Percentiles rank a stretch among this genome's conserved stretches.
phyloP scores from a whole-genome alignment of 495 filamentous ascomycete species.

The Clavariopsis aquatica region DNA sequence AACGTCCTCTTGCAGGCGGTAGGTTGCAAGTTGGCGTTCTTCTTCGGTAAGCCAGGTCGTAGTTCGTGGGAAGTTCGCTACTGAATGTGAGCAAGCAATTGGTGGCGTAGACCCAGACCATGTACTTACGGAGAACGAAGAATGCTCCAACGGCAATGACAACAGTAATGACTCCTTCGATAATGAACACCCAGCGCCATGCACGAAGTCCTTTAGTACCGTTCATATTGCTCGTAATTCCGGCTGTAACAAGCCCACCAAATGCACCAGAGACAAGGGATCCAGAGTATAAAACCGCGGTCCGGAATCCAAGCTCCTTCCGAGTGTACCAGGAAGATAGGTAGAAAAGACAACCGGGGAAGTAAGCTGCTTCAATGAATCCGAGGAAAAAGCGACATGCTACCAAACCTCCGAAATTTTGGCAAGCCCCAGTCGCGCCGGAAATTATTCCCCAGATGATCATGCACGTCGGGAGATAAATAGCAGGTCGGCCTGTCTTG shows the following conservation, averaged over 20 bases:
- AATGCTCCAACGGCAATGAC: constrained; percentile 55
- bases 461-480: constrained; percentile 50
- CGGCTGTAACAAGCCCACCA: constrained; percentile 46
- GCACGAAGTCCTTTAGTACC: constrained; percentile 50
- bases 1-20: constrained; percentile 75
- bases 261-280: constrained; percentile 47
- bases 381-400: constrained; percentile 54
- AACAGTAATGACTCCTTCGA: constrained; percentile 66
- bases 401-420: constrained; percentile 55
- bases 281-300: constrained; percentile 53
- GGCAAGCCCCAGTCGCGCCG: constrained; percentile 52
- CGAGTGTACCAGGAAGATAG: constrained; percentile 64
- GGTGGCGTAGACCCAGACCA: too few relatives aligned
- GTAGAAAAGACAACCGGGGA: constrained; percentile 43
- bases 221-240: constrained; percentile 44
- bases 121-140: constrained; percentile 66
- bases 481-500: constrained; percentile 49
- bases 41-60: constrained; percentile 71
- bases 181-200: constrained; percentile 67
- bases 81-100: too few relatives aligned
- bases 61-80: constrained; percentile 81
- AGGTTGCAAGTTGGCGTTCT: constrained; percentile 66
- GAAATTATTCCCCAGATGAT: constrained; percentile 56
- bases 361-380: constrained; percentile 44
- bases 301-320: constrained; percentile 59